A percentile compares a stretch with the other conserved stretches of the same genome.
These are phyloP conservation scores for Amylocystis lapponica DNA, from an alignment of 768 basidiomycete species.

Conservation along the genomic window DNA sequence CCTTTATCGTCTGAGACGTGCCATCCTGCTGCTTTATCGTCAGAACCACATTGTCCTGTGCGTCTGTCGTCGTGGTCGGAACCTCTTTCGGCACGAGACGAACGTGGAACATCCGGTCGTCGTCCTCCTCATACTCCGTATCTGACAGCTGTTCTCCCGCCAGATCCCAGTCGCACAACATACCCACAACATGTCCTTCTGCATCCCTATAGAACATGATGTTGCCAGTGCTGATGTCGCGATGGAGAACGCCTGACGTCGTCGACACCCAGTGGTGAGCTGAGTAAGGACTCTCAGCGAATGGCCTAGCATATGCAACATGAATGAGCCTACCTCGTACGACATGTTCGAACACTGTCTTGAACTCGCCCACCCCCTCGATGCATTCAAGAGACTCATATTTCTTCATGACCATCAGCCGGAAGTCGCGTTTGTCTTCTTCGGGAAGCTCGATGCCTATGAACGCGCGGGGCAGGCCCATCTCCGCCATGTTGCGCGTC, in stretches of 20 bases:
- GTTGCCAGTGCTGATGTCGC: constrained; percentile 12
- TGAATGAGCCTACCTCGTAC: constrained; percentile 1
- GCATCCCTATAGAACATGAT: constrained; percentile 7
- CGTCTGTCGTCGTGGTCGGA: constrained; percentile 2
- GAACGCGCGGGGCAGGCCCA: not conserved
- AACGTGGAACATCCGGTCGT: constrained; percentile 12
- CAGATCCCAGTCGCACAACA: constrained; percentile 1
- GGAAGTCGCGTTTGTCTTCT: not conserved
- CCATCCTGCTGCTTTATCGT: too few relatives aligned
- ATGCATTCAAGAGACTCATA: not conserved
- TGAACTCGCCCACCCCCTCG: not conserved
- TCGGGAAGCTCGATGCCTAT: not conserved
- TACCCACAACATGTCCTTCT: not conserved
- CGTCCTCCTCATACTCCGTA: not conserved
- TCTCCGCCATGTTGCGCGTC: constrained; percentile 1
- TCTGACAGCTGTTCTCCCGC: too few relatives aligned
- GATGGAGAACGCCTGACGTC: constrained; percentile 9
- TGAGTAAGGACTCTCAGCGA: not conserved
- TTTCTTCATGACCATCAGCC: not conserved
- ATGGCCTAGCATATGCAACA: not conserved
- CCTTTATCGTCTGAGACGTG: too few relatives aligned
- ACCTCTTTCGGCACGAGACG: constrained; percentile 23
- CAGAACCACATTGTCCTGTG: not conserved
- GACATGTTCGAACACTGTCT: constrained; percentile 1
- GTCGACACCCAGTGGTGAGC: constrained; percentile 10